Evolutionary conservation across 192 early-diverging fungal genomes (phyloP).

Genomic region (Rhizoclosmatium globosum): DNA sequence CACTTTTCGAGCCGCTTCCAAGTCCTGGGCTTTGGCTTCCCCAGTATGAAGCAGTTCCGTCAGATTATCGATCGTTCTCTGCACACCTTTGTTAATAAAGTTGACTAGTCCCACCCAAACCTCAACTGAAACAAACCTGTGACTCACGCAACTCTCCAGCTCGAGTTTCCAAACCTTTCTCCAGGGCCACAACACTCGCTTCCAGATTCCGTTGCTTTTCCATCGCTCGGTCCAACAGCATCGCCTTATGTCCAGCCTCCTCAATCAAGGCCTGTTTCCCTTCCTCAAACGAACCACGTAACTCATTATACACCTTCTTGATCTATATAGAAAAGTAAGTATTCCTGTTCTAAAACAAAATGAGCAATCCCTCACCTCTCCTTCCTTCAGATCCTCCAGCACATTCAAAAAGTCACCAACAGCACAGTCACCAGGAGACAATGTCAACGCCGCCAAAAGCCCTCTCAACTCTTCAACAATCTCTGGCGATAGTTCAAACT

Average conservation of each 20-base stretch:
- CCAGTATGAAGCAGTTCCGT: neutral
- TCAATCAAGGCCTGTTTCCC: neutral
- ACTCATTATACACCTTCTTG: constrained; percentile 26
- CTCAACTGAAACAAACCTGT: too few species aligned
- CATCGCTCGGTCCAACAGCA: neutral
- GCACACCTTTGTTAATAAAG: too few species aligned
- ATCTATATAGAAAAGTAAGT: constrained; percentile 4
- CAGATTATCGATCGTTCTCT: neutral
- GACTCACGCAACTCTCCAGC: too few species aligned
- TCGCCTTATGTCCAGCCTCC: neutral
- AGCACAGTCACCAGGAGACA: neutral
- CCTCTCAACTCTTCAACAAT: neutral
- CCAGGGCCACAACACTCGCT: too few species aligned
- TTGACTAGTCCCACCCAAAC: too few species aligned
- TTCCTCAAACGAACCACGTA: constrained; percentile 2
- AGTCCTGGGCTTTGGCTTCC: neutral
- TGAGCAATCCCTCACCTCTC: neutral
- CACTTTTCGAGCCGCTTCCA: neutral
- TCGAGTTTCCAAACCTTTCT: too few species aligned
- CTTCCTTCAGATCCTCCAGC: constrained; percentile 1
- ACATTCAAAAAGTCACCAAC: neutral
- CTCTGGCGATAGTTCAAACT: neutral
- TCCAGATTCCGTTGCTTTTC: too few species aligned
- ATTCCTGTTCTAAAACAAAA: neutral
- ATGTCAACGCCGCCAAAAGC: neutral